Conservation (phyloP, 2,329 filamentous ascomycete species). For the Zasmidium angulare region DNA sequence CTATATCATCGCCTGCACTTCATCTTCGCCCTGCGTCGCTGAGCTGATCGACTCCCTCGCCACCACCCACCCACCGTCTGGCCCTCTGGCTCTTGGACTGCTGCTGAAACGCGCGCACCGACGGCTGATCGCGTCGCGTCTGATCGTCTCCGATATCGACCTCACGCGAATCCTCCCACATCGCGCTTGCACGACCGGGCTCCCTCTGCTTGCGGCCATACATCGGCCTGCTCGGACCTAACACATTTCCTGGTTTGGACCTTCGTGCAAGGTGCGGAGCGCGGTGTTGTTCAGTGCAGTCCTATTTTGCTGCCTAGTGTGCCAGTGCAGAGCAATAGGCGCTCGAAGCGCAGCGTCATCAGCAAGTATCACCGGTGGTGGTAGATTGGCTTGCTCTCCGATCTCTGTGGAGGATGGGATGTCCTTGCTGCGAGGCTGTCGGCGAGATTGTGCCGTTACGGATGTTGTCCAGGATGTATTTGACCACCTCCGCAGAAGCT, state of each 20-base stretch:
- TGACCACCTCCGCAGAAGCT: constrained; percentile 5
- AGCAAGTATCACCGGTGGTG: not conserved
- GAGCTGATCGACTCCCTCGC: constrained; percentile 3
- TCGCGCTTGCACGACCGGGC: constrained; percentile 6
- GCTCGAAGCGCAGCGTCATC: not conserved
- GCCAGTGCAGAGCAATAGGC: constrained; percentile 1
- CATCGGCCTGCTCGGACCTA: not conserved
- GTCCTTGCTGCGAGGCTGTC: not conserved
- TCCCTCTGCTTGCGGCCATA: constrained; percentile 1
- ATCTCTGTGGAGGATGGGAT: not conserved
- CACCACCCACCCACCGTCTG: not conserved
- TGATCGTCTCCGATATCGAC: constrained; percentile 6
- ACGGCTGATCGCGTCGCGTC: constrained; percentile 1
- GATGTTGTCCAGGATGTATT: constrained; percentile 2
- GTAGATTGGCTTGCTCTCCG: not conserved
- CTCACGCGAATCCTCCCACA: constrained; percentile 6
- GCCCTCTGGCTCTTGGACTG: not conserved
- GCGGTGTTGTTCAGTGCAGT: not conserved
- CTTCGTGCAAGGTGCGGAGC: constrained; percentile 1
- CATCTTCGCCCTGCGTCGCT: not conserved
- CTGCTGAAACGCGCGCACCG: not conserved
- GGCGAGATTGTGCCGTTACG: not conserved
- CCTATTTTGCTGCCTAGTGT: constrained; percentile 8
- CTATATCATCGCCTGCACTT: not conserved
- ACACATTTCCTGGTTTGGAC: constrained; percentile 3